phyloP scores from a whole-genome alignment of 257 asterid species.

The Anisodus acutangulus region DNA sequence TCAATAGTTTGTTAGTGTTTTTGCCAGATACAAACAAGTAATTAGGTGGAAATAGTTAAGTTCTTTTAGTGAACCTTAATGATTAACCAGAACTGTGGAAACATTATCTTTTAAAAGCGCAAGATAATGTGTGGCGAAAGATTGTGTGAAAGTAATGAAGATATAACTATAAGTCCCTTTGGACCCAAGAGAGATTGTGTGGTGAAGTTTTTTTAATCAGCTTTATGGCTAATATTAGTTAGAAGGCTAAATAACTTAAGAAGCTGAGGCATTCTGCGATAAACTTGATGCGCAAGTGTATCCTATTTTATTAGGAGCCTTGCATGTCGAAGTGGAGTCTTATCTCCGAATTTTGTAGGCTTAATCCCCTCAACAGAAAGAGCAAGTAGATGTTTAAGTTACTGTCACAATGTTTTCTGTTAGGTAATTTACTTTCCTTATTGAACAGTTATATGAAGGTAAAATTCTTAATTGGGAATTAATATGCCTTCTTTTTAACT shows the following conservation, averaged over 20 bases:
- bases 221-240: neutral
- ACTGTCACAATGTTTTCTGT: neutral
- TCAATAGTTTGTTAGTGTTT: neutral
- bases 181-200: neutral
- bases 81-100: neutral
- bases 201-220: neutral
- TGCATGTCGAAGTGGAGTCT: neutral
- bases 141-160: neutral
- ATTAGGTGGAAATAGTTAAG: neutral
- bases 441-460: neutral
- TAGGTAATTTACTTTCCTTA: neutral
- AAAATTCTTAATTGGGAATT: neutral
- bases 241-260: neutral
- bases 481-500: neutral
- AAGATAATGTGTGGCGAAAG: neutral
- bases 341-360: neutral
- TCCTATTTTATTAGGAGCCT: neutral
- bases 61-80: neutral
- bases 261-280: neutral
- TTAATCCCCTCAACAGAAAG: constrained; percentile 22
- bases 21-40: neutral
- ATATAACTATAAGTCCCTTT: neutral
- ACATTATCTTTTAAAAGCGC: neutral
- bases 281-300: neutral
- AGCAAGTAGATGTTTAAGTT: neutral